Evolutionary conservation across 1,284 basidiomycete genomes (phyloP).

Genomic region (Leccinum solheimii): DNA sequence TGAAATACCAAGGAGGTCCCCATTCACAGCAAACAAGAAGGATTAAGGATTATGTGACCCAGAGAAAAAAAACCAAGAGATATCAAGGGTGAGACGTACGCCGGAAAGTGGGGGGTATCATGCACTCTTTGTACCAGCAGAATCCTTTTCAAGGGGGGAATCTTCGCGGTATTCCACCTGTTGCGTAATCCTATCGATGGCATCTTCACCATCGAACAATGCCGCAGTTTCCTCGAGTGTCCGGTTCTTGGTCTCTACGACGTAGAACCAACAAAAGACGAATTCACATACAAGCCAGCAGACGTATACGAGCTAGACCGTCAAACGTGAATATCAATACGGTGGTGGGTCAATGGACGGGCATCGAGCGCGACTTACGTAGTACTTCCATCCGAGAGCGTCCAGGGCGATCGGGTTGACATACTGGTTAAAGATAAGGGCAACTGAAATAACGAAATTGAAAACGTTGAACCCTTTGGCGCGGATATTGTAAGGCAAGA

Average conservation of each 20-base stretch:
- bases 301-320: constrained; percentile 58
- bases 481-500: constrained; percentile 68
- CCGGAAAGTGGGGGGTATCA: constrained; percentile 6
- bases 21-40: background rate
- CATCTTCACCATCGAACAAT: constrained; percentile 69
- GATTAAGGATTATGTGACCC: background rate
- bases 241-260: constrained; percentile 72
- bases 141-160: constrained; percentile 36
- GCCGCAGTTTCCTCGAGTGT: constrained; percentile 75
- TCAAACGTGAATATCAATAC: background rate
- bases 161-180: constrained; percentile 34
- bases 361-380: constrained; percentile 37
- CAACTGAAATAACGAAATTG: constrained; percentile 63
- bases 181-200: constrained; percentile 42
- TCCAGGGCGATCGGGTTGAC: constrained; percentile 73
- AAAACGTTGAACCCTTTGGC: constrained; percentile 79
- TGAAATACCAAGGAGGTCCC: background rate
- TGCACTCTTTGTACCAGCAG: constrained; percentile 11
- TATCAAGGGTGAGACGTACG: background rate
- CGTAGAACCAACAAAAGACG: constrained; percentile 62
- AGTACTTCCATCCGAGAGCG: constrained; percentile 65
- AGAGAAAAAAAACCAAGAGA: background rate
- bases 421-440: constrained; percentile 80
- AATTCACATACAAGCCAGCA: constrained; percentile 66
- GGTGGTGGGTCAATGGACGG: background rate